Evolutionary conservation across 495 filamentous ascomycete species (phyloP).

Genomic region (Aspergillus panamensis): DNA sequence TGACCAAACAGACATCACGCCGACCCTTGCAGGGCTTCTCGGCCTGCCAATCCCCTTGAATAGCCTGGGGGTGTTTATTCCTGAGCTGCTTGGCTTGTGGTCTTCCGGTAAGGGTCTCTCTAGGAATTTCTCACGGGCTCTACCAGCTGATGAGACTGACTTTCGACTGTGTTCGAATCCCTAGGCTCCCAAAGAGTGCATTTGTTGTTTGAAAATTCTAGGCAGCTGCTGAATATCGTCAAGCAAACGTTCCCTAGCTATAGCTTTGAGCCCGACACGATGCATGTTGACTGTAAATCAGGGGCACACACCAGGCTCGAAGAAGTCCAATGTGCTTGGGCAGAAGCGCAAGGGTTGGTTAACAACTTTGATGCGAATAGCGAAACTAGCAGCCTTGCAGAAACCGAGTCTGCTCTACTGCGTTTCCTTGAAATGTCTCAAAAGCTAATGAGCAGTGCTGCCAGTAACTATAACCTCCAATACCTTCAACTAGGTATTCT

Average conservation of each 20-base stretch:
- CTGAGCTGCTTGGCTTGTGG: conserved; percentile 76
- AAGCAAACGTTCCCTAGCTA: conserved; percentile 61
- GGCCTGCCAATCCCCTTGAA: conserved; percentile 91
- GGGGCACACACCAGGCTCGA: conserved; percentile 47
- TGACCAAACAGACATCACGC: conserved; percentile 90
- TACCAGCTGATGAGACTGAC: conserved; percentile 14
- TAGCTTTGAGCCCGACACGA: conserved; percentile 42
- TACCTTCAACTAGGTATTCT: conserved; percentile 54
- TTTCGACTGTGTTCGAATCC: background rate
- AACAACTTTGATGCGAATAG: conserved; percentile 2
- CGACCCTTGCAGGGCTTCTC: conserved; percentile 81
- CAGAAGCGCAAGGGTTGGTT: conserved; percentile 26
- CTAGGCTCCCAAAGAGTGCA: conserved; percentile 52
- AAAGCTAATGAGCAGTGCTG: conserved; percentile 73
- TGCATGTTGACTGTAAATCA: conserved; percentile 40
- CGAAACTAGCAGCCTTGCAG: conserved; percentile 10
- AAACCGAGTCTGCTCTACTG: conserved; percentile 24
- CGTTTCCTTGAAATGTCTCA: conserved; percentile 70
- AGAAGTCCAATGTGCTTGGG: conserved; percentile 66
- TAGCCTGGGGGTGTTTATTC: conserved; percentile 84
- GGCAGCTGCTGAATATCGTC: conserved; percentile 72
- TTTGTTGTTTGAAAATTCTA: conserved; percentile 69
- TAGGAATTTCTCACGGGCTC: background rate
- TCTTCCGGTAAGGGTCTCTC: conserved; percentile 39
- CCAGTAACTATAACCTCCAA: conserved; percentile 81